A percentile compares a stretch with the other conserved stretches of the same genome.
phyloP scores from a whole-genome alignment of 371 early-diverging fungal species.

The Syncephalastrum monosporum region DNA sequence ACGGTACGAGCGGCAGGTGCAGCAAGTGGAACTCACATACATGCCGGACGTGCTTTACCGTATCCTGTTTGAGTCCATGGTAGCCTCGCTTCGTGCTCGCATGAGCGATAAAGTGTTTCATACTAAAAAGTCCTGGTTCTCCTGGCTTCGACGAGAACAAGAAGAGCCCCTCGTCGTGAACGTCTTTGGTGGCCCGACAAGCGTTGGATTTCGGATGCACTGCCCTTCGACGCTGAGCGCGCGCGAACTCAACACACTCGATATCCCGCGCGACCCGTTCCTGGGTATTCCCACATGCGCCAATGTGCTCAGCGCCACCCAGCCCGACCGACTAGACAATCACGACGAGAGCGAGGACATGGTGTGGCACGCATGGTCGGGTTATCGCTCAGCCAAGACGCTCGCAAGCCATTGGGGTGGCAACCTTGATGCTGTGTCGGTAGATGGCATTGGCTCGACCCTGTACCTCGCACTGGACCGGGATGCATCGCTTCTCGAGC shows the following conservation, averaged over 20 bases:
- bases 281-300: constrained; percentile 45
- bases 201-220: constrained; percentile 35
- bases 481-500: constrained; percentile 48
- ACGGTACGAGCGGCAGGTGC: constrained; percentile 1
- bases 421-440: constrained; percentile 65
- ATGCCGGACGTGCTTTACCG: constrained; percentile 66
- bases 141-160: constrained; percentile 3
- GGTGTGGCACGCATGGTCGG: constrained; percentile 28
- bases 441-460: constrained; percentile 77
- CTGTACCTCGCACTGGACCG: constrained; percentile 72
- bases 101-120: constrained; percentile 33
- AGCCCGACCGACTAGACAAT: constrained; percentile 42
- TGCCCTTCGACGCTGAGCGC: constrained; percentile 22
- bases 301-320: constrained; percentile 48
- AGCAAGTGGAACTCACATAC: constrained; percentile 49
- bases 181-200: constrained; percentile 42
- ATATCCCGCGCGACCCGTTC: constrained; percentile 32
- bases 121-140: constrained; percentile 27
- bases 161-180: constrained; percentile 34
- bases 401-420: constrained; percentile 75
- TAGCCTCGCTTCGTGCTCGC: constrained; percentile 54
- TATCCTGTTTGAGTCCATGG: constrained; percentile 65
- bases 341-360: constrained; percentile 13
- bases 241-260: constrained; percentile 22
- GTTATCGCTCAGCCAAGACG: constrained; percentile 35